Conservation (phyloP, 371 early-diverging fungal genomes). For the Mortierella sp. region DNA sequence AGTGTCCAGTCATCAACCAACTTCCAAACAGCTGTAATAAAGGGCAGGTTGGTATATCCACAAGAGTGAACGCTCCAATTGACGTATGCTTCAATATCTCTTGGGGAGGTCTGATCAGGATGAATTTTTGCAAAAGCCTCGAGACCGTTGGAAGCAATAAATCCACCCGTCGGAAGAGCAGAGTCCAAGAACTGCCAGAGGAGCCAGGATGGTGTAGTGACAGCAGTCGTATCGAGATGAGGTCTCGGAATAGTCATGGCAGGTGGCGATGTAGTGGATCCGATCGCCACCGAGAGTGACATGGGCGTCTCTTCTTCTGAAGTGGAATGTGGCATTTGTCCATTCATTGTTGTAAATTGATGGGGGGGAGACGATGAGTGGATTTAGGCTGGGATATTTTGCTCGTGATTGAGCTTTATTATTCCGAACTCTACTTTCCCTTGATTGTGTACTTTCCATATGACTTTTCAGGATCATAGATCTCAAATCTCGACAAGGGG, state of each 20-base stretch:
- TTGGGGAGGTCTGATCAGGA: conserved; percentile 26
- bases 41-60: conserved; percentile 76
- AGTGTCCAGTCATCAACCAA: conserved; percentile 45
- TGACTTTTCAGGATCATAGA: conserved; percentile 91
- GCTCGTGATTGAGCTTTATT: too few relatives aligned
- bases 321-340: not conserved
- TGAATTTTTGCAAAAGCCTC: conserved; percentile 68
- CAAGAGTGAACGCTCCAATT: conserved; percentile 68
- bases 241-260: not conserved
- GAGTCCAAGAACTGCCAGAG: conserved; percentile 90
- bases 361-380: too few relatives aligned
- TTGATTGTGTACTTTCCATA: conserved; percentile 89
- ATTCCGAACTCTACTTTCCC: conserved; percentile 35
- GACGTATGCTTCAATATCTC: conserved; percentile 43
- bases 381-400: too few relatives aligned
- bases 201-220: conserved; percentile 68
- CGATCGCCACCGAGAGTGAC: not conserved
- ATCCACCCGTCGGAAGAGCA: conserved; percentile 92
- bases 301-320: not conserved
- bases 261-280: not conserved
- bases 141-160: conserved; percentile 86
- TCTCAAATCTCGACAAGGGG: conserved; percentile 95
- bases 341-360: not conserved
- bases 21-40: conserved; percentile 73
- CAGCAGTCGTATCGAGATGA: conserved; percentile 30